A percentile compares a stretch with the other conserved stretches of the same genome.
Evolutionary conservation across 1,284 basidiomycete species (phyloP).

Genomic region (Porogramme epimiltina): DNA sequence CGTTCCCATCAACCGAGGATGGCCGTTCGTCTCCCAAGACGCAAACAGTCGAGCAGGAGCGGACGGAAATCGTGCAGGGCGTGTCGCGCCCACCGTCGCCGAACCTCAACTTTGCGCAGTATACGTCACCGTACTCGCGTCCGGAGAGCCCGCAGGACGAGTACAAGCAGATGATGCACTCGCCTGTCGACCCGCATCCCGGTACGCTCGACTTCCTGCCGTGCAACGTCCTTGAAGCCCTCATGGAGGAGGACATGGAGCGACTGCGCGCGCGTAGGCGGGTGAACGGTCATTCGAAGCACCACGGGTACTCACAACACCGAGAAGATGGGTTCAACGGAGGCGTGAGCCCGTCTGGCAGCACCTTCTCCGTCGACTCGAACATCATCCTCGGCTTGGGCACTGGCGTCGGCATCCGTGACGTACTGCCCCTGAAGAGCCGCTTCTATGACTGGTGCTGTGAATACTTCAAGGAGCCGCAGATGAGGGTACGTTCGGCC

Average conservation of each 20-base stretch:
- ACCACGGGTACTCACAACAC: constrained; percentile 21
- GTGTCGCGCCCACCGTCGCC: constrained; percentile 75
- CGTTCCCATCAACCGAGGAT: constrained; percentile 66
- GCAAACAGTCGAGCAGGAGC: constrained; percentile 15
- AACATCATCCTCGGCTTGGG: constrained; percentile 74
- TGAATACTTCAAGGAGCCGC: constrained; percentile 98
- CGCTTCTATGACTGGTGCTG: constrained; percentile 95
- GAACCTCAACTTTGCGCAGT: constrained; percentile 73
- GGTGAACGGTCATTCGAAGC: constrained; percentile 34
- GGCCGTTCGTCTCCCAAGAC: constrained; percentile 48
- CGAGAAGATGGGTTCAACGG: constrained; percentile 28
- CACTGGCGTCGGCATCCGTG: constrained; percentile 69
- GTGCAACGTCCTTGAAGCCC: constrained; percentile 80
- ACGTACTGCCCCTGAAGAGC: constrained; percentile 86
- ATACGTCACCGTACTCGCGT: constrained; percentile 72
- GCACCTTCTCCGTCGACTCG: constrained; percentile 75
- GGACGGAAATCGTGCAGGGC: constrained; percentile 38
- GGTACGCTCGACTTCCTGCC: constrained; percentile 57
- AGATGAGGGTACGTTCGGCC: constrained; percentile 80
- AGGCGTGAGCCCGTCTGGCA: constrained; percentile 68
- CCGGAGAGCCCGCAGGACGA: constrained; percentile 42
- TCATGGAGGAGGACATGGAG: constrained; percentile 92
- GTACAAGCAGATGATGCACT: constrained; percentile 13
- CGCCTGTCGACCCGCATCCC: constrained; percentile 18
- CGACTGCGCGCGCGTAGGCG: constrained; percentile 73